Base-by-base conservation (phyloP, 129 eudicot genomes). In the Flaveria linearis region DNA sequence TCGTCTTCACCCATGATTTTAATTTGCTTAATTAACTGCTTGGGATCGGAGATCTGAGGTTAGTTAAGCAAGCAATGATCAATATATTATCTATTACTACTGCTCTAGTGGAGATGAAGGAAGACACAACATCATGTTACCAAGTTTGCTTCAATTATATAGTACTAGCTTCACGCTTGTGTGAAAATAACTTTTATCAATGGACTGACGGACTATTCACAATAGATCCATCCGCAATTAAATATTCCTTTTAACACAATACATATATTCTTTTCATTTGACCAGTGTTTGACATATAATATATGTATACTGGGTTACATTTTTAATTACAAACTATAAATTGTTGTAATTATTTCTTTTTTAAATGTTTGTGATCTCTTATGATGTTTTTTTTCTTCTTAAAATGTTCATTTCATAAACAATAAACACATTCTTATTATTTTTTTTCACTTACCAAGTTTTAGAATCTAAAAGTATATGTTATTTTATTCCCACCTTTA, bases 1-100 rank as follows among this genome's bases (percentile, higher is more conserved):
- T 69, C 74, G 36, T 78, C 82, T 73, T 88, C 85, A 0, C 81
- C 82, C 87, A 81, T 81, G 23, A 22, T 45, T 45, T 9, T 0
- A 45, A 8, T 17, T 61, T 67, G 14, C 20, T 49, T 71, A 33
- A 33, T 33, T 4, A 8, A 28, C 30, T 28, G 30, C 3, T 28
- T 28, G 53, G 6, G 65, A 47, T 30, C 33, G 41, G 60, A 36
- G 76, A 57, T 81, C 80, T 63, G 81, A 50, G 58, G 66, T 50
- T 2, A 4, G 66, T 50, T 2, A 4, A 9, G 36, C 36, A 30
- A 30, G 5, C 5, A 4, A 4, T 4, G 2, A 17, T 11, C 30
- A 26, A 26, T 26, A 26, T 68, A 25, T 25, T 25, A 25, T 25
- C 2, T 25, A 25, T 25, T 20, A 20, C 22, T 20, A 20, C 22